Evolutionary conservation across 129 eudicot genomes (phyloP), one percentile per base, ranked within the genome.

Genomic region (Saussurea involucrata): DNA sequence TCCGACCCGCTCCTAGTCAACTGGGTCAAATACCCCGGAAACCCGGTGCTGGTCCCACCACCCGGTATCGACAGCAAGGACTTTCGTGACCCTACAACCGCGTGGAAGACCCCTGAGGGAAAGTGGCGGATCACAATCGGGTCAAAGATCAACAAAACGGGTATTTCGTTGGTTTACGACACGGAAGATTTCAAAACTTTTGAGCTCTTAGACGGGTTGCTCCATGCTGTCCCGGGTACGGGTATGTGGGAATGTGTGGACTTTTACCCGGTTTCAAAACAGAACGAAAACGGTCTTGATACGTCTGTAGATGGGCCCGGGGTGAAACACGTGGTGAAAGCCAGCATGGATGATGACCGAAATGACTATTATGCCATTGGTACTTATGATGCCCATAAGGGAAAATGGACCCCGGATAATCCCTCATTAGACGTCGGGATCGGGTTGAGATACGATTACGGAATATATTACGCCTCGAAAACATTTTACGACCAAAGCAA

Each of bases 181-280:
- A 92, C 97, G 0, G 64, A 65, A 11, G 96, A 92, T 69, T 92
- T 92, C 13, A 92, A 79, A 49, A 77, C 58, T 3, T 92, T 32
- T 68, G 89, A 86, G 58, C 88, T 86, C 3, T 22, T 80, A 4
- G 80, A 86, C 9, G 85, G 84, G 13, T n/a, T 80, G 83, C 87
- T 90, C 66, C 97, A 92, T 74, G 88, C 81, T 0, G 96, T 89
- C 21, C 81, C 75, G 63, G 89, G 87, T 40, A 92, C 97, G 22
- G 97, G 97, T 69, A 89, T 89, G 97, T 92, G 97, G 97, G 96
- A 92, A 74, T 92, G 96, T 34, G 91, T 92, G 18, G 97, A 92
- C 57, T 92, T 92, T 55, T 92, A 74, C 85, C 97, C 97, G 8
- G 81, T 92, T 29, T 92, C 97, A 8, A 69, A 69, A 28, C 72